These are phyloP conservation scores for Colletotrichum spinosum DNA, from an alignment of 2,329 filamentous ascomycete species.

Conservation along the genomic window DNA sequence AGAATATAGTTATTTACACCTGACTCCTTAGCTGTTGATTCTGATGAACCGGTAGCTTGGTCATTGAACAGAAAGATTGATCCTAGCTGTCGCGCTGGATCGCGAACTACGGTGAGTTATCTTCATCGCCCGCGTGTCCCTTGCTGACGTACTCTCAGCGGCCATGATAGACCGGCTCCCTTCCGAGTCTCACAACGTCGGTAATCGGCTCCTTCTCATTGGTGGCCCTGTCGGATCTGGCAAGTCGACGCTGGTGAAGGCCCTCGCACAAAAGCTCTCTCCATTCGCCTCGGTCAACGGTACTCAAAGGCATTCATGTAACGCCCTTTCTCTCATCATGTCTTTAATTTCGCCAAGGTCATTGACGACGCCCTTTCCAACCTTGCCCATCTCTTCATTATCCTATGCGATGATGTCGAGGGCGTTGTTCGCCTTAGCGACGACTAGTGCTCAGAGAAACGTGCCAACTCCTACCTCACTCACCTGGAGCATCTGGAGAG, in stretches of 20 bases:
- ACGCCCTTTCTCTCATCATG: no score
- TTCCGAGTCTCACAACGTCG: background rate
- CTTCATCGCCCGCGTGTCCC: background rate
- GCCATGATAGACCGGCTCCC: background rate
- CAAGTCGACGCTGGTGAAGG: background rate
- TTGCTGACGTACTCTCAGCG: background rate
- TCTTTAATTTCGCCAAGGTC: background rate
- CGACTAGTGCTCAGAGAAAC: background rate
- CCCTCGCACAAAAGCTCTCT: conserved; percentile 1
- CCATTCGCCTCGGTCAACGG: background rate
- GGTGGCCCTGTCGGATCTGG: background rate
- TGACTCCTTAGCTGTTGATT: conserved; percentile 11
- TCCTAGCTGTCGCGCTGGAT: background rate
- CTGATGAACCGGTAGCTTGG: background rate
- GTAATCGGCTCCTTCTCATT: background rate
- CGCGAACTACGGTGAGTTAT: background rate
- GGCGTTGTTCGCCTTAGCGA: background rate
- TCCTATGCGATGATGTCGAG: background rate
- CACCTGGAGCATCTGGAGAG: background rate
- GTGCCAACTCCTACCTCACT: background rate
- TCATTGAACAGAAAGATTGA: background rate
- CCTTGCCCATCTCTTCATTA: background rate
- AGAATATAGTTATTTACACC: conserved; percentile 2
- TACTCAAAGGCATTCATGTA: background rate
- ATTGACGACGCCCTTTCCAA: background rate